A percentile compares a stretch with the other conserved stretches of the same genome.
phyloP scores from a whole-genome alignment of 2,329 filamentous ascomycete species.

The Diaporthe eres region DNA sequence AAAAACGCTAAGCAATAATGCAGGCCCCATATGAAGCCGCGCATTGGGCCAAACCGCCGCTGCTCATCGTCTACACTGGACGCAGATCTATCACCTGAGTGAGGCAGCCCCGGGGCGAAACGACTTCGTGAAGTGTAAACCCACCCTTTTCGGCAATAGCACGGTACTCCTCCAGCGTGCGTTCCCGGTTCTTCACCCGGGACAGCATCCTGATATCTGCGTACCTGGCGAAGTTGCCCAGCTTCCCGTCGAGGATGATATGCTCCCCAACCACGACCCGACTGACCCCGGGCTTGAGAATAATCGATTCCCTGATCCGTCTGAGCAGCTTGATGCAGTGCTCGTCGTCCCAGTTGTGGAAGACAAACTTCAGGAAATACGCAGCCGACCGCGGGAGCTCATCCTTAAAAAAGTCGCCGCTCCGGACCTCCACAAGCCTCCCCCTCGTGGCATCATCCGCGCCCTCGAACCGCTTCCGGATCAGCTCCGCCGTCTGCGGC shows the following conservation, averaged over 20 bases:
- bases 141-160: neutral
- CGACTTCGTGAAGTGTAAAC: neutral
- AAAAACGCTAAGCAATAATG: too few species aligned
- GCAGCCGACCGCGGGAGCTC: neutral
- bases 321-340: neutral
- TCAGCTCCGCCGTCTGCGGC: neutral
- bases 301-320: neutral
- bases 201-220: slow-evolving; percentile 15
- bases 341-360: slow-evolving; percentile 12
- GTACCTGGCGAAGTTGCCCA: neutral
- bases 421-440: neutral
- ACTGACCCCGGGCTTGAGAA: neutral
- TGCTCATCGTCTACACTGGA: neutral
- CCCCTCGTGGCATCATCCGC: neutral
- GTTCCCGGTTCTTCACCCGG: neutral
- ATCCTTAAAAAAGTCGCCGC: slow-evolving; percentile 1
- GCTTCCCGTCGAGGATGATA: neutral
- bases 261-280: slow-evolving; percentile 15
- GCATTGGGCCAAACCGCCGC: too few species aligned
- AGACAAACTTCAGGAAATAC: slow-evolving; percentile 2
- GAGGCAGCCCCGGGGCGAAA: slow-evolving; percentile 17
- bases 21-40: neutral
- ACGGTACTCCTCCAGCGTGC: neutral
- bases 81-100: slow-evolving; percentile 16
- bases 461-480: neutral